Evolutionary conservation across 2,329 filamentous ascomycete genomes (phyloP), one percentile per base, ranked within the genome.

Genomic region (Penicillium sclerotigenum): DNA sequence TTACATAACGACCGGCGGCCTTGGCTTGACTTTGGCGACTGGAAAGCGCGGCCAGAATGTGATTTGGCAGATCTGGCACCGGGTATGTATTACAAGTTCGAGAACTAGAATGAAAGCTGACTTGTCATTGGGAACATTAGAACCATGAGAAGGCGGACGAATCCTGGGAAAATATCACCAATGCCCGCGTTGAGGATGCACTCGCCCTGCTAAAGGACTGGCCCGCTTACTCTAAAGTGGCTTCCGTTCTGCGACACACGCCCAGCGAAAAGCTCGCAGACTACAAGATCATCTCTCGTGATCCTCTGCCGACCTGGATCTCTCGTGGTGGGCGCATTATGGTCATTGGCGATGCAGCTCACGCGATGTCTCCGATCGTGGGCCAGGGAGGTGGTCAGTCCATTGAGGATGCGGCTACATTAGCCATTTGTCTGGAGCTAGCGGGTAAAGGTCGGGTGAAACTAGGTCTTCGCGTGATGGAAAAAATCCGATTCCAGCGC

Each of bases 211-310:
- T 52, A 4, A 22, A 45, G n/a, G 38, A 52, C 29, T 46, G 49
- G 49, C 49, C 49, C 16, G 20, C 26, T 18, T 45, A 37, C 20
- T 29, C 28, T 5, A 14, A n/a, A 28, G 37, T 52, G 20, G 40
- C 38, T n/a, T 40, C 49, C 10, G 49, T 52, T 31, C 28, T 52
- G 13, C 49, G 40, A n/a, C 49, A 52, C 24, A 52, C 48, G 9
- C 26, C 26, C 18, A 42, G 26, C 29, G 38, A 29, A 9, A 52
- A 29, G 20, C 26, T 45, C 16, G 48, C 38, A 14, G 38, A 45
- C 48, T 43, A 52, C 29, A 42, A 42, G 28, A 42, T 52, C 31
- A 42, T 45, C 31, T 29, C 37, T 36, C 48, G 26, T 6, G 26
- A 26, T 26, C 26, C 26, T 8, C 26, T 52, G 16, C 29, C 26